A percentile compares a stretch with the other conserved stretches of the same genome.
These are phyloP conservation scores for Mycosphaerelloides madeirae DNA, from an alignment of 2,329 filamentous ascomycete species.

Conservation along the genomic window DNA sequence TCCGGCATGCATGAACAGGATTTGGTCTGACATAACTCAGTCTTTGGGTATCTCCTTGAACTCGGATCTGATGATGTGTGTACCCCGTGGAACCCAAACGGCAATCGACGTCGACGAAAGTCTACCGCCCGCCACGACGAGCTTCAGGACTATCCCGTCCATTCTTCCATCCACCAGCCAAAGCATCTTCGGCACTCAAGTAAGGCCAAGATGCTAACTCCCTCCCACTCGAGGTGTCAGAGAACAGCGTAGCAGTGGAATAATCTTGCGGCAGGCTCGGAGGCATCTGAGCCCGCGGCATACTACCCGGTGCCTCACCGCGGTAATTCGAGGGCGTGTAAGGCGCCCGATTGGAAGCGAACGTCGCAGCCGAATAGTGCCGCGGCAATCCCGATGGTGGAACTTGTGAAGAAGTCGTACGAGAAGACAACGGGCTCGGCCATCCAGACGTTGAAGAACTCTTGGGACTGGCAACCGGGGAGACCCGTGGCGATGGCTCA, in stretches of 20 bases:
- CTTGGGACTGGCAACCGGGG: neutral
- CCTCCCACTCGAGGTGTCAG: slow-evolving; percentile 1
- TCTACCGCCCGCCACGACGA: too few species aligned
- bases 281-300: slow-evolving; percentile 6
- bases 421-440: neutral
- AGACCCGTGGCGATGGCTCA: too few species aligned
- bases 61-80: too few species aligned
- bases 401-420: neutral
- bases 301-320: slow-evolving; percentile 9
- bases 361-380: slow-evolving; percentile 1
- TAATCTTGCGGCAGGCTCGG: slow-evolving; percentile 16
- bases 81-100: too few species aligned
- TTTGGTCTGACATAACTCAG: too few species aligned
- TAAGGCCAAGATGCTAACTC: slow-evolving; percentile 8
- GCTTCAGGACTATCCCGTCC: neutral
- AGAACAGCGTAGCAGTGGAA: slow-evolving; percentile 8
- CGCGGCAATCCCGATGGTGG: neutral
- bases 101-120: too few species aligned
- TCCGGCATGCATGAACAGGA: too few species aligned
- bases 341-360: neutral
- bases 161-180: slow-evolving; percentile 13
- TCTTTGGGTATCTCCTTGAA: too few species aligned
- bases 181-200: slow-evolving; percentile 13
- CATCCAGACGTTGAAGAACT: neutral
- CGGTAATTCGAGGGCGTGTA: slow-evolving; percentile 18